phyloP scores from a whole-genome alignment of 108 stramenopile genomes.

The Nitzschia inconspicua region DNA sequence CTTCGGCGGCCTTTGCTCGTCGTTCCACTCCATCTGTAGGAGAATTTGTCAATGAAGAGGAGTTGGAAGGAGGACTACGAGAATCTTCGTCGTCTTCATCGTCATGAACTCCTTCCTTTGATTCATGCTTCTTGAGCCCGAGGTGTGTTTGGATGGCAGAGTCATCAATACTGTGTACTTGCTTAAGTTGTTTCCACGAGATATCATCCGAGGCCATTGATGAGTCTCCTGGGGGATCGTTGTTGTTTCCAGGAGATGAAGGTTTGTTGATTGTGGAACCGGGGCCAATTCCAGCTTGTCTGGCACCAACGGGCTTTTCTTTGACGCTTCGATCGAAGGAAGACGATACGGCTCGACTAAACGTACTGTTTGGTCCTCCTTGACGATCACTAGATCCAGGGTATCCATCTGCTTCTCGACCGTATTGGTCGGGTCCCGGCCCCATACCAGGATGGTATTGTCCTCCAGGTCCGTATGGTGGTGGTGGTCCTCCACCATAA shows the following conservation, averaged over 20 bases:
- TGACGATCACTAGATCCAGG: constrained; percentile 8
- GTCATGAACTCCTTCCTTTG: neutral
- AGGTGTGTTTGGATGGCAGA: constrained; percentile 43
- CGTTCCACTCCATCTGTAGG: constrained; percentile 43
- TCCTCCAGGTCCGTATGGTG: constrained; percentile 3
- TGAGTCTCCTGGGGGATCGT: neutral
- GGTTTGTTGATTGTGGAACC: neutral
- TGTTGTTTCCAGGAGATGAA: neutral
- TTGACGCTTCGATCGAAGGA: constrained; percentile 50
- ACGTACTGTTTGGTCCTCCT: constrained; percentile 6
- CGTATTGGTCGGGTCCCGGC: constrained; percentile 11
- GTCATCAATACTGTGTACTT: constrained; percentile 64
- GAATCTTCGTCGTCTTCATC: constrained; percentile 8
- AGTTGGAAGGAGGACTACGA: constrained; percentile 28
- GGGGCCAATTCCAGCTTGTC: constrained; percentile 1
- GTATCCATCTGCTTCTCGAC: constrained; percentile 12
- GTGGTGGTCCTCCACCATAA: constrained; percentile 14
- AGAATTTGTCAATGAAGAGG: constrained; percentile 54
- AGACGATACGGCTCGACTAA: constrained; percentile 47
- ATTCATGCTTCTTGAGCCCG: constrained; percentile 11
- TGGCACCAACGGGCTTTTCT: constrained; percentile 12
- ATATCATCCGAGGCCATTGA: constrained; percentile 40
- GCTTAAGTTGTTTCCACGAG: constrained; percentile 63
- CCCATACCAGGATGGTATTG: constrained; percentile 15
- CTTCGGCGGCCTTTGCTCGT: constrained; percentile 17